Base-by-base conservation (phyloP, 2,329 filamentous ascomycete species). In the Aspergillus sp. region DNA sequence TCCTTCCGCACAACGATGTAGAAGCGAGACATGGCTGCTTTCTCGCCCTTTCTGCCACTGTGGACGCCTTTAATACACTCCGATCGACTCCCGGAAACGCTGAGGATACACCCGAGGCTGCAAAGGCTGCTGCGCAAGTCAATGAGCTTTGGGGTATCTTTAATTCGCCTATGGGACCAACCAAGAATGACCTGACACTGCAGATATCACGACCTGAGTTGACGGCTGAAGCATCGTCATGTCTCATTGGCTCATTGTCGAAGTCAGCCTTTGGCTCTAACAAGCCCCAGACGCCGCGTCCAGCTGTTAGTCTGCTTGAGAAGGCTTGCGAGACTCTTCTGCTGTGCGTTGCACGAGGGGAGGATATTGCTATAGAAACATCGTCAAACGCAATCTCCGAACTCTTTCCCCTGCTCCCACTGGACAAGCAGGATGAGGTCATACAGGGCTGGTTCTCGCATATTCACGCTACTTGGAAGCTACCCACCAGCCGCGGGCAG, bases 21-120 rank as follows among this genome's bases (percentile, higher is more conserved):
- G 74, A 76, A 57, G 64, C 66, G n/a, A 67, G 74, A 40, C 76
- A 78, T 56, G 76, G 76, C 5, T 72, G 72, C 58, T 59, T 78
- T 19, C 57, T 78, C 21, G 67, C 72, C 3, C 64, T 77, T 52
- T 64, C 73, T 32, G 63, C 72, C 14, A 68, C 69, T 2, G 53
- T 76, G 13, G 68, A 73, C 53, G 63, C 71, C 14, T 69, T 66
- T 52, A 63, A 64, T 45, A 23, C 21, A 1, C 52, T 65, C 43
- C 57, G 55, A 51, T 51, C 54, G 45, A 48, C 5, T 14, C 50
- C 58, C 1, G 53, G 52, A 7, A 59, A 63, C 9, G 55, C 47
- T 17, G 52, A 63, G 38, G 51, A 64, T 16, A 51, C 54, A 5
- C 41, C 58, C n/a, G 63, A 67, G 16, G 65, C 59, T 0, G 55